Percentiles rank a stretch among this genome's conserved stretches.
Evolutionary conservation across 2,329 filamentous ascomycete genomes (phyloP).

Genomic region (Neonectria faginata): DNA sequence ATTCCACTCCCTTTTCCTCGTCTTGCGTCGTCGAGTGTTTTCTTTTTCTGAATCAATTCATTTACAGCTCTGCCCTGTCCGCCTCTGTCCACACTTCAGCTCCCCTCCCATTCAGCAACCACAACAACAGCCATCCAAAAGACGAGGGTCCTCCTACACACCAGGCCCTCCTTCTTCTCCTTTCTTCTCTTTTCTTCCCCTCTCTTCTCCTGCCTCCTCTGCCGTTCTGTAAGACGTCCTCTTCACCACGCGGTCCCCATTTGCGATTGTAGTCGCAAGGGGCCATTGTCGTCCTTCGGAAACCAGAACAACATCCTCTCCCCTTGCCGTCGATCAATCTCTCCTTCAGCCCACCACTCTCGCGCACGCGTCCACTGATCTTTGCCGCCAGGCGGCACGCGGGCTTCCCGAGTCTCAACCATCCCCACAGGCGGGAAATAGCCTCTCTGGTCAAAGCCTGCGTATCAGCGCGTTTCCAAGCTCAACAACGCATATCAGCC

Average conservation of each 20-base stretch:
- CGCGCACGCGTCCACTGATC: slow-evolving; percentile 47
- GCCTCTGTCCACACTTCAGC: slow-evolving; percentile 45
- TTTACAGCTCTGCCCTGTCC: slow-evolving; percentile 49
- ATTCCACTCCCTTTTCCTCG: slow-evolving; percentile 41
- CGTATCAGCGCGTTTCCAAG: slow-evolving; percentile 48
- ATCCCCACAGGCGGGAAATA: slow-evolving; percentile 35
- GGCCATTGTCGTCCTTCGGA: slow-evolving; percentile 34
- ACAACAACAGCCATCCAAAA: slow-evolving; percentile 39
- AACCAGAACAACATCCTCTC: slow-evolving; percentile 41
- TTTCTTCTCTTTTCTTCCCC: slow-evolving; percentile 27
- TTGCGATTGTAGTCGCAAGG: slow-evolving; percentile 11
- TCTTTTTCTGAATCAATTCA: slow-evolving; percentile 47
- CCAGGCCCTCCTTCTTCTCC: slow-evolving; percentile 30
- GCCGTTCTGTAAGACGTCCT: slow-evolving; percentile 39
- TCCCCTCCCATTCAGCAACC: slow-evolving; percentile 43
- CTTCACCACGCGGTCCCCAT: slow-evolving; percentile 29
- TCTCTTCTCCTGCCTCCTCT: slow-evolving; percentile 36
- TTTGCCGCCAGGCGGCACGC: slow-evolving; percentile 41
- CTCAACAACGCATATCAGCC: slow-evolving; percentile 54
- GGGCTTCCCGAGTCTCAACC: slow-evolving; percentile 44
- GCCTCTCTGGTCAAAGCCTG: slow-evolving; percentile 42
- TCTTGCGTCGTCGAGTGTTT: slow-evolving; percentile 35
- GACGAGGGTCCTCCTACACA: slow-evolving; percentile 29
- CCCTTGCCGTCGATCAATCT: slow-evolving; percentile 46
- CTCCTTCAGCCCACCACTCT: slow-evolving; percentile 51